These are phyloP conservation scores for Pichia insulana DNA, from an alignment of 805 yeast species.

Conservation along the genomic window DNA sequence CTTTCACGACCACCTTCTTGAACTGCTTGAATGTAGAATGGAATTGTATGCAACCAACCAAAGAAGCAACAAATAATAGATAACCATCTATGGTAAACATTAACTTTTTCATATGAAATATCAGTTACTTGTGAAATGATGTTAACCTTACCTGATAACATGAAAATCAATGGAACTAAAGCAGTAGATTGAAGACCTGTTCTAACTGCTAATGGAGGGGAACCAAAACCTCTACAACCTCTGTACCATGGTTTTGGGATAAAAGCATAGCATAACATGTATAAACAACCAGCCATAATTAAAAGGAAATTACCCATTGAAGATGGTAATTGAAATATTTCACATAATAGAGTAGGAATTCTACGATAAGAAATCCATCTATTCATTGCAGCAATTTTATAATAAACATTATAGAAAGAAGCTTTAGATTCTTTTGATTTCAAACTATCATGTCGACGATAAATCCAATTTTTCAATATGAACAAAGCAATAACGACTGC, in stretches of 20 bases:
- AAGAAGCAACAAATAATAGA: constrained; percentile 36
- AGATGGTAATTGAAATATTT: constrained; percentile 30
- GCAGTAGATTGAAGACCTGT: constrained; percentile 45
- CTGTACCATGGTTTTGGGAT: constrained; percentile 45
- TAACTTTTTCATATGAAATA: constrained; percentile 46
- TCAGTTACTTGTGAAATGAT: constrained; percentile 42
- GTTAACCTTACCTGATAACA: constrained; percentile 46
- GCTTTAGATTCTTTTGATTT: constrained; percentile 1
- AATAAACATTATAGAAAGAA: constrained; percentile 4
- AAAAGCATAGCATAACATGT: constrained; percentile 26
- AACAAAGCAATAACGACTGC: constrained; percentile 30
- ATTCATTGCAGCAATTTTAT: constrained; percentile 23
- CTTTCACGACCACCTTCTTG: constrained; percentile 40
- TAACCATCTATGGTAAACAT: constrained; percentile 41
- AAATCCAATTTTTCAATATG: constrained; percentile 23
- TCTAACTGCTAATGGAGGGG: constrained; percentile 50
- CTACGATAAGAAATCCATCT: constrained; percentile 28
- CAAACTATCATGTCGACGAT: constrained; percentile 14
- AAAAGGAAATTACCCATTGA: constrained; percentile 30
- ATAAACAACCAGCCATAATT: constrained; percentile 28
- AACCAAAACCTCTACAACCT: constrained; percentile 45
- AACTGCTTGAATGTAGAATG: constrained; percentile 37
- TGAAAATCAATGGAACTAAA: constrained; percentile 40
- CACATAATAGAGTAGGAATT: constrained; percentile 25
- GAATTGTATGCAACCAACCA: constrained; percentile 41